Conservation (phyloP, 768 basidiomycete genomes). For the Amanita phalloides region DNA sequence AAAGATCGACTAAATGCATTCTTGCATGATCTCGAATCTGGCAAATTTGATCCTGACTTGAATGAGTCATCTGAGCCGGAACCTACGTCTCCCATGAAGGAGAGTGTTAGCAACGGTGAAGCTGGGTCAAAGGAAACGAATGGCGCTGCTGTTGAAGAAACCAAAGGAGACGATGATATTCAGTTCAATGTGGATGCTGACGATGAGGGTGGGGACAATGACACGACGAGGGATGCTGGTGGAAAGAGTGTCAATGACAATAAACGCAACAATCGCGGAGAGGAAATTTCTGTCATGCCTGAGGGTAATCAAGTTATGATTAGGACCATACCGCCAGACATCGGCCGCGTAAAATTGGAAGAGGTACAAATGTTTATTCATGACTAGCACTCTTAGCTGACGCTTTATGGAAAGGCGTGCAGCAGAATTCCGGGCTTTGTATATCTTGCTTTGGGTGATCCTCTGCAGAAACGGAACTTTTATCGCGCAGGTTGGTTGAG, state of each 20-base stretch:
- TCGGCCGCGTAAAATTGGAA: slow-evolving; percentile 82
- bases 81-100: slow-evolving; percentile 40
- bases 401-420: slow-evolving; percentile 45
- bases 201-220: slow-evolving; percentile 58
- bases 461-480: slow-evolving; percentile 85
- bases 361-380: slow-evolving; percentile 42
- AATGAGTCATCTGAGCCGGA: slow-evolving; percentile 45
- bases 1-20: slow-evolving; percentile 63
- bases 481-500: slow-evolving; percentile 93
- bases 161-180: slow-evolving; percentile 67
- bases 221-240: slow-evolving; percentile 46
- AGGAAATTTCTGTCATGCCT: slow-evolving; percentile 61
- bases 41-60: slow-evolving; percentile 75
- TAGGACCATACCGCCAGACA: slow-evolving; percentile 88
- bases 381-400: slow-evolving; percentile 4
- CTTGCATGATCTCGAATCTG: slow-evolving; percentile 69
- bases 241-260: slow-evolving; percentile 38
- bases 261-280: slow-evolving; percentile 46
- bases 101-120: slow-evolving; percentile 35
- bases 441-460: slow-evolving; percentile 87
- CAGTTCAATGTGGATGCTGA: slow-evolving; percentile 64
- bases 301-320: slow-evolving; percentile 93
- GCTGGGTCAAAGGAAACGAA: slow-evolving; percentile 25
- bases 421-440: slow-evolving; percentile 70
- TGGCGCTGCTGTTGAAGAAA: slow-evolving; percentile 36